Percentiles rank a stretch among this genome's conserved stretches.
These are phyloP conservation scores for Podospora anserina DNA, from an alignment of 495 filamentous ascomycete species.

Conservation along the genomic window DNA sequence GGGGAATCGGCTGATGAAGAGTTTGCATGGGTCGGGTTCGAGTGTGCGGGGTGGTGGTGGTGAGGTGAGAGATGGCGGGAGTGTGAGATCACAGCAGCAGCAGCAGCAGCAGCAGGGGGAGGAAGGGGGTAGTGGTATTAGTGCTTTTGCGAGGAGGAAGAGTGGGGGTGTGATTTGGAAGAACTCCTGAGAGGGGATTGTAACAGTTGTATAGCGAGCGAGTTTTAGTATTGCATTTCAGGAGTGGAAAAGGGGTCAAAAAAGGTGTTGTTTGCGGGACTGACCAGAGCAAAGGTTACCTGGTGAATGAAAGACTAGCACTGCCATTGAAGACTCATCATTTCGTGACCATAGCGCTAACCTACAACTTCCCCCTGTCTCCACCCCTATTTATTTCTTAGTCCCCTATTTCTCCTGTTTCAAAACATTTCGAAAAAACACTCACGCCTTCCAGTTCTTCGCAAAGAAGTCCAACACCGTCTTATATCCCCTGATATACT, in stretches of 20 bases:
- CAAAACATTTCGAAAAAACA: not conserved
- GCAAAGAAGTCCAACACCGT: slow-evolving; percentile 70
- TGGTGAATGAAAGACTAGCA: no score
- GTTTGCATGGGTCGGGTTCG: slow-evolving; percentile 20
- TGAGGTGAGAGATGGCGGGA: not conserved
- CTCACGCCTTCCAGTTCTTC: slow-evolving; percentile 50
- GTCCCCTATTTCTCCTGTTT: not conserved
- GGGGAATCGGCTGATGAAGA: slow-evolving; percentile 44
- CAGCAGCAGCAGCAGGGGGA: not conserved
- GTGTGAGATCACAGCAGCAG: not conserved
- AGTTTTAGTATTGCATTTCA: not conserved
- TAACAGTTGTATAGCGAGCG: not conserved
- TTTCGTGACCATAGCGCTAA: not conserved
- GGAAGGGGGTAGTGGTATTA: not conserved
- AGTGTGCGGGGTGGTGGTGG: not conserved
- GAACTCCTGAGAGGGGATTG: not conserved
- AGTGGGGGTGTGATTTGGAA: slow-evolving; percentile 18
- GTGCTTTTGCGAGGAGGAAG: slow-evolving; percentile 22
- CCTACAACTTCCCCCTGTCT: not conserved
- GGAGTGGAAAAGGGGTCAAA: not conserved
- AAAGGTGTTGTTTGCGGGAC: not conserved
- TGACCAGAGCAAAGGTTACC: not conserved
- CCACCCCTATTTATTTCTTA: not conserved
- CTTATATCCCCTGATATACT: slow-evolving; percentile 79
- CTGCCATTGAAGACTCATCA: no score